These are phyloP conservation scores for Pyrenopolyporus hunteri DNA, from an alignment of 495 filamentous ascomycete genomes.

Conservation along the genomic window DNA sequence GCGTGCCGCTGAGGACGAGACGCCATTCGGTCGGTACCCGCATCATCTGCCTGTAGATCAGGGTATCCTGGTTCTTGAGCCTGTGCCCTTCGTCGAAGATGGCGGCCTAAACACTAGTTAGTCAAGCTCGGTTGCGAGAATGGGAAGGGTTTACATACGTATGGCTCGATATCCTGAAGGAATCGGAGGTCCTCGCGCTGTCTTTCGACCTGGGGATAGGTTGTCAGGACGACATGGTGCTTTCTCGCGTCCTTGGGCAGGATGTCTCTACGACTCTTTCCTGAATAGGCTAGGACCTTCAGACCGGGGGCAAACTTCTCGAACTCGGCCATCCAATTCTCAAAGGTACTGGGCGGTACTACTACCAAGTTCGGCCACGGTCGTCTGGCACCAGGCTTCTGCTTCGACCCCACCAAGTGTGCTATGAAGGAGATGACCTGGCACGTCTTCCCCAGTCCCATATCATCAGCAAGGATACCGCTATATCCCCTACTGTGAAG, in stretches of 20 bases:
- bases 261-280: conserved; percentile 61
- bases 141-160: conserved; percentile 40
- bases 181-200: conserved; percentile 48
- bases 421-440: conserved; percentile 94
- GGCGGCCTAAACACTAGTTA: conserved; percentile 52
- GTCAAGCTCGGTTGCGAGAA: neutral
- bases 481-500: conserved; percentile 78
- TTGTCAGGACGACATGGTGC: conserved; percentile 90
- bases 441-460: conserved; percentile 97
- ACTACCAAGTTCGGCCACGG: conserved; percentile 84
- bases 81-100: conserved; percentile 94
- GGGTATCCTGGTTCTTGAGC: conserved; percentile 83
- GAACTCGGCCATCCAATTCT: conserved; percentile 95
- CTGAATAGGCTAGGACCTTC: conserved; percentile 82
- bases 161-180: conserved; percentile 50
- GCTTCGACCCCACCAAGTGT: conserved; percentile 68
- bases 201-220: conserved; percentile 64
- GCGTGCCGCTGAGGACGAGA: conserved; percentile 89
- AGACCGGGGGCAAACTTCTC: conserved; percentile 80
- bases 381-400: conserved; percentile 46
- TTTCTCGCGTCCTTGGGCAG: conserved; percentile 60
- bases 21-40: conserved; percentile 77
- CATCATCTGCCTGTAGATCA: conserved; percentile 79
- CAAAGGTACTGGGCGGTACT: conserved; percentile 89
- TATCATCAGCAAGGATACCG: conserved; percentile 94